Evolutionary conservation across 371 early-diverging fungal genomes (phyloP).

Genomic region (Mortierella sp.): DNA sequence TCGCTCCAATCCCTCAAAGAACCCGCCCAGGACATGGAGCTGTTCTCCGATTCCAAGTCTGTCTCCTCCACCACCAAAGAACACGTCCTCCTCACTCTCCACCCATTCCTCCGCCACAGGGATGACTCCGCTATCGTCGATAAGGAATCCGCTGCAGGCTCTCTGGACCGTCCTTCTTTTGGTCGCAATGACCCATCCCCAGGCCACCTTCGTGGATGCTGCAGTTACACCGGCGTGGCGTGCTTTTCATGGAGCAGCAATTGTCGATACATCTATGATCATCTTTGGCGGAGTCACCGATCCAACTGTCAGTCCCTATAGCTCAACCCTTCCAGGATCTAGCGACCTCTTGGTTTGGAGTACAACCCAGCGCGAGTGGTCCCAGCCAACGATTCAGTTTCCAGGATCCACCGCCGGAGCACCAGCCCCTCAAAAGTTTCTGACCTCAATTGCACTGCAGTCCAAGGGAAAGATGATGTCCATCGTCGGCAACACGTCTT

Average conservation of each 20-base stretch:
- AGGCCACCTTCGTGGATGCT: conserved; percentile 2
- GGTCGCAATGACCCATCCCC: neutral
- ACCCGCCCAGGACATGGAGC: too few species aligned
- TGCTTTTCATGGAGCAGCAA: conserved; percentile 49
- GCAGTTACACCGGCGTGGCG: conserved; percentile 40
- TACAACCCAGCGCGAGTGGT: conserved; percentile 35
- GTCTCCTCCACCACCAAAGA: too few species aligned
- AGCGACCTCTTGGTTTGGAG: conserved; percentile 44
- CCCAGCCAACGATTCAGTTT: conserved; percentile 29
- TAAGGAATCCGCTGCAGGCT: neutral
- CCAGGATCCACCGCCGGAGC: conserved; percentile 9
- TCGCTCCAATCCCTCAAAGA: too few species aligned
- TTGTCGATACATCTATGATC: conserved; percentile 43
- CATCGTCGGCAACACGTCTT: conserved; percentile 32
- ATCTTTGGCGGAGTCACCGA: conserved; percentile 50
- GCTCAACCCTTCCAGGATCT: conserved; percentile 25
- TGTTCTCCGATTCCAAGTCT: too few species aligned
- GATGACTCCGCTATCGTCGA: neutral
- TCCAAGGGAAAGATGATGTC: conserved; percentile 52
- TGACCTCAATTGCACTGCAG: conserved; percentile 25
- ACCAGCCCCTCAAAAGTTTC: conserved; percentile 45
- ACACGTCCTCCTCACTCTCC: too few species aligned
- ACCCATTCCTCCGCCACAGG: neutral
- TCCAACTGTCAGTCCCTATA: conserved; percentile 19
- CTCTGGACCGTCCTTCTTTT: conserved; percentile 4